Evolutionary conservation across 352 stramenopile genomes (phyloP).

Genomic region (Stramenopiles sp.): DNA sequence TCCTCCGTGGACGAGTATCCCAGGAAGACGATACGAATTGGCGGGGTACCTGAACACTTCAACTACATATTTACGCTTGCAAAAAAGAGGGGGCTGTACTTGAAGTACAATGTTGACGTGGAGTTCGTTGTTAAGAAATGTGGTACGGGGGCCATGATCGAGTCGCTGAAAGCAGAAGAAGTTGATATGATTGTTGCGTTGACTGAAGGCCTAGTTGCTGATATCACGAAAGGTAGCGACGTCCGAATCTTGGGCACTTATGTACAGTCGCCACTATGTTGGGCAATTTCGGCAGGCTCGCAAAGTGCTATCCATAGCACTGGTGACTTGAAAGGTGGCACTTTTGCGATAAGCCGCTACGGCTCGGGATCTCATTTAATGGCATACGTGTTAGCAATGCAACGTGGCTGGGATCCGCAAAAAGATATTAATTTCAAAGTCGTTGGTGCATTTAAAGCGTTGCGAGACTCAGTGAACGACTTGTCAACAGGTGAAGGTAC

Average conservation of each 20-base stretch:
- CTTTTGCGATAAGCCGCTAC: conserved; percentile 19
- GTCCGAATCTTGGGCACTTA: conserved; percentile 17
- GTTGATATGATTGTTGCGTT: conserved; percentile 24
- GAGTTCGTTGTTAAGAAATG: conserved; percentile 12
- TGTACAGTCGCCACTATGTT: conserved; percentile 16
- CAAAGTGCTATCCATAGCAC: conserved; percentile 13
- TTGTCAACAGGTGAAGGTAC: not conserved
- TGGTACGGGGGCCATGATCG: conserved; percentile 23
- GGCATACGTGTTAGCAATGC: conserved; percentile 22
- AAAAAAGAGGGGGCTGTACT: not conserved
- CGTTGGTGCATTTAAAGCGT: conserved; percentile 3
- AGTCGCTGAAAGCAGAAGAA: conserved; percentile 15
- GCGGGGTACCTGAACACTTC: conserved; percentile 27
- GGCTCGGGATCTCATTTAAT: conserved; percentile 26
- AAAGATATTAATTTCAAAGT: conserved; percentile 19
- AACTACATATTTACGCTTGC: conserved; percentile 19
- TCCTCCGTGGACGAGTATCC: no score
- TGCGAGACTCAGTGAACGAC: conserved; percentile 14
- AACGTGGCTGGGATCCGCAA: conserved; percentile 14
- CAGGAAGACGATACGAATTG: no score
- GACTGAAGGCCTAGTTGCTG: conserved; percentile 19
- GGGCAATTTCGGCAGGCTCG: conserved; percentile 19
- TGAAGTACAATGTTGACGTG: not conserved
- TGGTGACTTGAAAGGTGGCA: conserved; percentile 12
- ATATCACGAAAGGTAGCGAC: conserved; percentile 16